Conservation (phyloP, 2,329 filamentous ascomycete species). For the Metarhizium robertsii region DNA sequence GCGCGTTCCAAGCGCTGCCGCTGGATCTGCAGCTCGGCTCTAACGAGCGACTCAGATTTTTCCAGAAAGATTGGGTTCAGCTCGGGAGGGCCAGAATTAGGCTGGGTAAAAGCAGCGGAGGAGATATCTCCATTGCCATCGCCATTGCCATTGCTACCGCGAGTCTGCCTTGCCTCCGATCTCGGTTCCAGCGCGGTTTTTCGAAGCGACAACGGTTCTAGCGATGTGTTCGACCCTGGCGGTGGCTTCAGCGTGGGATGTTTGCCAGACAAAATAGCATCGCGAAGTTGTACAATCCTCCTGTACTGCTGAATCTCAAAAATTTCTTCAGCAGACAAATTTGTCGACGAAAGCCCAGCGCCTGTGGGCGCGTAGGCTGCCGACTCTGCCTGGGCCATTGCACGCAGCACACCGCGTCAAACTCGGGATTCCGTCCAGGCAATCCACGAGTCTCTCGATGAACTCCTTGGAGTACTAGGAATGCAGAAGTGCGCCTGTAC, state of each 20-base stretch:
- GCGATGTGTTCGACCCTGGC: constrained; percentile 24
- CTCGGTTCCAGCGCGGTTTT: constrained; percentile 10
- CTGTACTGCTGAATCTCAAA: constrained; percentile 61
- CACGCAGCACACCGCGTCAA: neutral
- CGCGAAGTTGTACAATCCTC: constrained; percentile 71
- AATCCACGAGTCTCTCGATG: neutral
- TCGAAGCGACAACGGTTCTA: constrained; percentile 6
- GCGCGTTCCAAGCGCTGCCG: constrained; percentile 71
- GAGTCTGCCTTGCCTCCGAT: neutral
- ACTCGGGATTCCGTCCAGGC: neutral
- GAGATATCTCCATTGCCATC: neutral
- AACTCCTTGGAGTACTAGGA: neutral
- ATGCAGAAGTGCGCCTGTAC: neutral
- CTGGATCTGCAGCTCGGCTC: constrained; percentile 71
- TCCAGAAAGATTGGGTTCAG: constrained; percentile 77
- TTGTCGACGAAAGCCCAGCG: neutral
- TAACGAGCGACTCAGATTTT: constrained; percentile 77
- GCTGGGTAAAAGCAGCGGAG: constrained; percentile 10
- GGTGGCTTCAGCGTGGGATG: constrained; percentile 55
- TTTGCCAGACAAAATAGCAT: constrained; percentile 70
- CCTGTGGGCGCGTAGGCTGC: neutral
- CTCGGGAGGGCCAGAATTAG: constrained; percentile 47
- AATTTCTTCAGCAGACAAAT: constrained; percentile 35
- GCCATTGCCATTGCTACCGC: neutral
- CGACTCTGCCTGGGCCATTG: constrained; percentile 4